Evolutionary conservation across 176 grass and related monocot genomes (phyloP), one percentile per base, ranked within the genome.

Genomic region (Zizania latifolia): DNA sequence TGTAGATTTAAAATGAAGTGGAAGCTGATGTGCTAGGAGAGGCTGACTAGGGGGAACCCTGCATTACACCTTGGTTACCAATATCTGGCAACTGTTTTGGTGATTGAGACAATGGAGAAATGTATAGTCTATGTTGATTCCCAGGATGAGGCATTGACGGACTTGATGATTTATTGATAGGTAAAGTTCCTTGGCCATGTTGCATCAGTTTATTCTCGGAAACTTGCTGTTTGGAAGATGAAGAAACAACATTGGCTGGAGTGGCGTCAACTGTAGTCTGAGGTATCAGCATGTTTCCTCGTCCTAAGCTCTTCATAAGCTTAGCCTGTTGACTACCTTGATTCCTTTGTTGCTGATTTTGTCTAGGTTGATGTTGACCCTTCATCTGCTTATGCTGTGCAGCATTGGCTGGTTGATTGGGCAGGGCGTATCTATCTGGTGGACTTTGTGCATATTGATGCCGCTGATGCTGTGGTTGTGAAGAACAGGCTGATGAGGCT

Each of bases 261-360:
- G 40, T 76, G 4, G 62, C 24, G 24, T 89, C 84, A 14, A n/a
- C 64, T 78, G 84, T 19, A 65, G 72, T 90, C 78, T 92, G 94
- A 48, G 87, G 74, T 50, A 83, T 69, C 70, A 89, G 19, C 69
- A 88, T 88, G 78, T 86, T 85, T 71, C 91, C 89, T 82, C 88
- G 89, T 10, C 94, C 90, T 87, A 88, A 75, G 56, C 86, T 87
- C 84, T 93, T 93, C 65, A 90, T 83, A 57, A 90, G 90, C 82
- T 92, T 98, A 76, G 81, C 84, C 48, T 88, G 89, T 50, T 94
- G 94, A 60, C 90, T 92, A 64, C 75, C 80, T 34, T 89, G 94
- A 58, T 87, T 86, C 76, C 91, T 90, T 78, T 84, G 87, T 65
- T 90, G 88, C 37, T 78, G 78, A 69, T 87, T 93, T 65, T 90